These are phyloP conservation scores for Kodamaea fukazawae DNA, from an alignment of 805 yeast species.

Conservation along the genomic window DNA sequence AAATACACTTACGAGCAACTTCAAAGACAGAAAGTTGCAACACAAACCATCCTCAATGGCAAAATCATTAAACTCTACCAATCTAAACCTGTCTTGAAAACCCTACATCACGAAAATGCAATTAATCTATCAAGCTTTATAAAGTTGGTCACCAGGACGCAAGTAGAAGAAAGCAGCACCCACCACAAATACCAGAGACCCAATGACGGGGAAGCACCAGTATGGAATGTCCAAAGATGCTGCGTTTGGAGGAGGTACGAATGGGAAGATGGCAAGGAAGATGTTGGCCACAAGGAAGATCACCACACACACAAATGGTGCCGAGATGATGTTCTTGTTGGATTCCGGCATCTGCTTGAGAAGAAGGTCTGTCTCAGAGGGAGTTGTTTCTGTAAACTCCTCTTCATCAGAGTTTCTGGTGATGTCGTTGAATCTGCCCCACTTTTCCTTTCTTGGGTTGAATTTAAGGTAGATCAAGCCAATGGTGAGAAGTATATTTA, in stretches of 20 bases:
- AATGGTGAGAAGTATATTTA: slow-evolving; percentile 48
- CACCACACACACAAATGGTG: slow-evolving; percentile 29
- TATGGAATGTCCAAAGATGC: slow-evolving; percentile 42
- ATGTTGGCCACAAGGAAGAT: slow-evolving; percentile 46
- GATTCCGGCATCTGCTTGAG: neutral
- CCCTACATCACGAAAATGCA: too few relatives aligned
- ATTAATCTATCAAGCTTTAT: too few relatives aligned
- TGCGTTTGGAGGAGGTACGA: slow-evolving; percentile 50
- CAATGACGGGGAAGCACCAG: slow-evolving; percentile 57
- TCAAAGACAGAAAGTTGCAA: too few relatives aligned
- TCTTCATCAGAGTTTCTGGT: slow-evolving; percentile 3
- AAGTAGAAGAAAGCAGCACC: slow-evolving; percentile 37
- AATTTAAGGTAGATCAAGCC: slow-evolving; percentile 54
- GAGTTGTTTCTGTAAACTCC: slow-evolving; percentile 8
- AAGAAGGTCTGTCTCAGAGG: slow-evolving; percentile 6
- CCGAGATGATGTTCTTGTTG: slow-evolving; percentile 15
- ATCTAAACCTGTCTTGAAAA: too few relatives aligned
- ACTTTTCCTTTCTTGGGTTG: slow-evolving; percentile 33
- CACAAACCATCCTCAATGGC: too few relatives aligned
- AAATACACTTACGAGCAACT: too few relatives aligned
- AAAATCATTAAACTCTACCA: too few relatives aligned
- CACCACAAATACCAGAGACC: slow-evolving; percentile 41
- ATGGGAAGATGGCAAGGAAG: slow-evolving; percentile 54
- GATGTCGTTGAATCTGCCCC: slow-evolving; percentile 31
- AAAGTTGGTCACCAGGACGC: slow-evolving; percentile 6